A percentile compares a stretch with the other conserved stretches of the same genome.
phyloP scores from a whole-genome alignment of 140 eudicot species.

The Oenanthe javanica region DNA sequence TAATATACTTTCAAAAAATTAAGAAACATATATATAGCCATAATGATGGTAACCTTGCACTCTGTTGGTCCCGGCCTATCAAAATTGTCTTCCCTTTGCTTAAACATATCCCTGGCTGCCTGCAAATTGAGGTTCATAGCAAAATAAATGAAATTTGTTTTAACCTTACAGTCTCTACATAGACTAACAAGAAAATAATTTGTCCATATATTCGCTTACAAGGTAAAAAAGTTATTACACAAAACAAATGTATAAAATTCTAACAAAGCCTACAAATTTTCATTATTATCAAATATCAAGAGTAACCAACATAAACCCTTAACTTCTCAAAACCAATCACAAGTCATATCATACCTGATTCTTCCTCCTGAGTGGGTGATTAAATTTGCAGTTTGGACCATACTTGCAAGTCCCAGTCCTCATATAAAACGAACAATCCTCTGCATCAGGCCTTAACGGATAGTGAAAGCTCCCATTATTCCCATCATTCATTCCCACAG shows the following conservation, averaged over 20 bases:
- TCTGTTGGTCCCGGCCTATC: slow-evolving; percentile 54
- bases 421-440: slow-evolving; percentile 74
- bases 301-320: neutral
- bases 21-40: neutral
- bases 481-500: slow-evolving; percentile 20
- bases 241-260: neutral
- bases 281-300: neutral
- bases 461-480: slow-evolving; percentile 24
- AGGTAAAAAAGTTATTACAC: neutral
- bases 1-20: neutral
- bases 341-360: slow-evolving; percentile 40
- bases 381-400: slow-evolving; percentile 82
- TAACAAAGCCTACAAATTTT: too few species aligned
- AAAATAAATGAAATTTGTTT: neutral
- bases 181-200: neutral
- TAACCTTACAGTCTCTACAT: neutral
- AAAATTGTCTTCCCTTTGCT: slow-evolving; percentile 41
- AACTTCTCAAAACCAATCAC: neutral
- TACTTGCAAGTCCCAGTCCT: slow-evolving; percentile 71
- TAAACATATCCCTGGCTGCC: slow-evolving; percentile 33
- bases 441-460: slow-evolving; percentile 88
- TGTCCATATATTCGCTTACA: neutral
- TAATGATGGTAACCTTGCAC: slow-evolving; percentile 67
- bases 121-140: slow-evolving; percentile 15
- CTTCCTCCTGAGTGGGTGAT: slow-evolving; percentile 66